These are phyloP conservation scores for Colletotrichum sp. DNA, from an alignment of 2,329 filamentous ascomycete species.

Conservation along the genomic window DNA sequence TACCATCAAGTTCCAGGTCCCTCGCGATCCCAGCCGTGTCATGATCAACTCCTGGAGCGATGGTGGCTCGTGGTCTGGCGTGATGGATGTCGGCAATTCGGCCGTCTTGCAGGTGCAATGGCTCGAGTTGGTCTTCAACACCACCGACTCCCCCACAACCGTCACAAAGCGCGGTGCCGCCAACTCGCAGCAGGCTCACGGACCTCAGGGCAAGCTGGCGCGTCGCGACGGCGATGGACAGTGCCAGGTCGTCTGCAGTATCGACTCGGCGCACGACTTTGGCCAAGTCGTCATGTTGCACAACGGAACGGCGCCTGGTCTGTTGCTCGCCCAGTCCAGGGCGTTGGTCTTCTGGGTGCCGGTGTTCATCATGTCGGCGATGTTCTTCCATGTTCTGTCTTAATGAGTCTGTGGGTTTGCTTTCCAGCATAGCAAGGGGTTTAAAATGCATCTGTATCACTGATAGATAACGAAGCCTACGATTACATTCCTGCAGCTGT, in stretches of 20 bases:
- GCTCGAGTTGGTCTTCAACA: slow-evolving; percentile 65
- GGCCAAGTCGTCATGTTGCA: slow-evolving; percentile 43
- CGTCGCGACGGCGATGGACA: slow-evolving; percentile 8
- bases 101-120: slow-evolving; percentile 65
- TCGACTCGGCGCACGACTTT: slow-evolving; percentile 35
- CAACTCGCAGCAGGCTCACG: neutral
- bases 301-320: slow-evolving; percentile 19
- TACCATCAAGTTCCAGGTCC: slow-evolving; percentile 59
- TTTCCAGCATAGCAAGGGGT: slow-evolving; percentile 1
- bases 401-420: neutral
- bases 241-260: slow-evolving; percentile 35
- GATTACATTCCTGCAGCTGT: neutral
- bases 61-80: slow-evolving; percentile 62
- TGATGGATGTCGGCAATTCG: slow-evolving; percentile 54
- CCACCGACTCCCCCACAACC: slow-evolving; percentile 26
- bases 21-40: slow-evolving; percentile 54
- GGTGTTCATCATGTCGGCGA: slow-evolving; percentile 8
- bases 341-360: slow-evolving; percentile 21
- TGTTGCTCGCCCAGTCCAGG: slow-evolving; percentile 21
- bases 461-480: neutral
- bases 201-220: neutral
- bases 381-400: slow-evolving; percentile 29
- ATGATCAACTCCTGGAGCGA: slow-evolving; percentile 67
- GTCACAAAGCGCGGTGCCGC: neutral
- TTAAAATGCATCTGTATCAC: neutral